These are phyloP conservation scores for Aspergillus quadricinctus DNA, from an alignment of 2,329 filamentous ascomycete genomes.

Conservation along the genomic window DNA sequence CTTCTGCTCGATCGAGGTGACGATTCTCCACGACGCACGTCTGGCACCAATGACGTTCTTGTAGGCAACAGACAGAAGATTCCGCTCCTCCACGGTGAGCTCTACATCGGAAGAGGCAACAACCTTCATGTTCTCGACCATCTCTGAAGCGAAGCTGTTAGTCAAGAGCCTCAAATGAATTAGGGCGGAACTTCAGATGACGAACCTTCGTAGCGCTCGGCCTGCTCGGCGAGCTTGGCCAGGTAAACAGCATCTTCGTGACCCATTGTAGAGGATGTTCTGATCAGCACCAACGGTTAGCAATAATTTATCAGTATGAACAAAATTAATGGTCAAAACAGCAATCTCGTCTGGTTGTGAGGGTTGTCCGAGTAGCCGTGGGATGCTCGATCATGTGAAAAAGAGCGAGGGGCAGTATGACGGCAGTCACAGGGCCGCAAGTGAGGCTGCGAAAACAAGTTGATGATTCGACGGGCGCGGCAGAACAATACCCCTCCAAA, in stretches of 20 bases:
- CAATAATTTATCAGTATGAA: constrained; percentile 4
- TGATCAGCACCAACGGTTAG: constrained; percentile 16
- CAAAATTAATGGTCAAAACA: neutral
- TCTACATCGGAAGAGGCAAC: constrained; percentile 84
- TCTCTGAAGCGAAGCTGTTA: constrained; percentile 59
- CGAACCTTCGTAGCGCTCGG: constrained; percentile 98
- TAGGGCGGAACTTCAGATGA: constrained; percentile 18
- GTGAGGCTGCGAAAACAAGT: constrained; percentile 15
- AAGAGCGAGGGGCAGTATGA: constrained; percentile 14
- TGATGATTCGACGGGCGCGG: neutral
- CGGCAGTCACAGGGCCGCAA: constrained; percentile 16
- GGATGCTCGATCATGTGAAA: constrained; percentile 4
- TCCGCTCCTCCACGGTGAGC: constrained; percentile 89
- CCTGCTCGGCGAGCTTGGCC: constrained; percentile 99
- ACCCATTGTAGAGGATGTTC: constrained; percentile 71
- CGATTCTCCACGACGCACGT: constrained; percentile 97
- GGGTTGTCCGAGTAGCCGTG: neutral
- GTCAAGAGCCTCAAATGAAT: constrained; percentile 1
- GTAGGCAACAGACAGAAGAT: constrained; percentile 95
- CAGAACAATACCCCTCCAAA: neutral
- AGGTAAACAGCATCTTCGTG: constrained; percentile 99
- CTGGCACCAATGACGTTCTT: constrained; percentile 98
- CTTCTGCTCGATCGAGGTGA: constrained; percentile 98
- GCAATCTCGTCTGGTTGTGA: neutral
- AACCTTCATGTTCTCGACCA: constrained; percentile 99